Conservation (phyloP, 2,329 filamentous ascomycete genomes). For the Canariomyces notabilis region DNA sequence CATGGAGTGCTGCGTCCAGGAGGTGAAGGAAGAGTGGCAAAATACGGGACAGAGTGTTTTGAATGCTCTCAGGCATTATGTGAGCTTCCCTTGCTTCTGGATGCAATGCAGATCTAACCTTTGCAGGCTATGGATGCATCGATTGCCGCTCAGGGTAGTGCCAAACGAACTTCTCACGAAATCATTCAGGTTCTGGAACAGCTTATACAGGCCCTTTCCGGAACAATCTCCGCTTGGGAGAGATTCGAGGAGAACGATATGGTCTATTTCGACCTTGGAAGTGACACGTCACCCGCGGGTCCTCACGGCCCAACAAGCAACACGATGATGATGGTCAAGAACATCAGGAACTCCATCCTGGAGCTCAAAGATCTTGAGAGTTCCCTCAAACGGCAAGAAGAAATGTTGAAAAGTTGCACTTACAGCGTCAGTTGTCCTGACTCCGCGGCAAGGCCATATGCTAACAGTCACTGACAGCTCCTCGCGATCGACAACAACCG, state of each 20-base stretch:
- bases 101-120: neutral
- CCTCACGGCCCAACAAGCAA: neutral
- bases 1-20: constrained; percentile 6
- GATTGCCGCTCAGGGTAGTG: constrained; percentile 2
- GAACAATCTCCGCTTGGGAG: constrained; percentile 11
- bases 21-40: constrained; percentile 13
- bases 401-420: constrained; percentile 2
- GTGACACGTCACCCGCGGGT: neutral
- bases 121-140: neutral
- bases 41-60: constrained; percentile 8
- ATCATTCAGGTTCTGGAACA: constrained; percentile 10
- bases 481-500: constrained; percentile 4
- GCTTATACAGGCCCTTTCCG: constrained; percentile 5
- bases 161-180: neutral
- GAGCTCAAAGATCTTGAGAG: constrained; percentile 2
- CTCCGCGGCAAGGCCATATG: too few relatives aligned
- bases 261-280: constrained; percentile 11
- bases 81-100: neutral
- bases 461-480: too few relatives aligned
- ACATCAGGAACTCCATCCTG: constrained; percentile 9
- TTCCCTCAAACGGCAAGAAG: neutral
- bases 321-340: neutral
- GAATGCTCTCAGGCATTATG: constrained; percentile 5
- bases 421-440: neutral
- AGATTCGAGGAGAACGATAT: constrained; percentile 13